These are phyloP conservation scores for Withania somnifera DNA, from an alignment of 305 asterid genomes.

Conservation along the genomic window DNA sequence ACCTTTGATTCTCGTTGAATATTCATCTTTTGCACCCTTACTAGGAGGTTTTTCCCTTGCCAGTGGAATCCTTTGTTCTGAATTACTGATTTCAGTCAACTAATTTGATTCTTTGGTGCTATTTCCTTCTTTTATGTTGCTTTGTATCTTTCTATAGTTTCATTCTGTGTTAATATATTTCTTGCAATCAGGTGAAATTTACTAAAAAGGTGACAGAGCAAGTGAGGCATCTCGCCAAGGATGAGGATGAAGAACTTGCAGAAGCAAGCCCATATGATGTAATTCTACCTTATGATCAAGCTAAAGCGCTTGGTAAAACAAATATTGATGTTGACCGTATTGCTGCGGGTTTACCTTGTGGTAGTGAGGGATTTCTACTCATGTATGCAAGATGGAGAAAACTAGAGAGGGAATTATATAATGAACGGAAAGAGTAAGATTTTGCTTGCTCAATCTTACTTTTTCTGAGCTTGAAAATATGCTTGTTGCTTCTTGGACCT, in stretches of 20 bases:
- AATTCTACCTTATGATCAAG: slow-evolving; percentile 94
- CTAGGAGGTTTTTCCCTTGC: background rate
- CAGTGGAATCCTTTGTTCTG: background rate
- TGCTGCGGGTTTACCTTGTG: slow-evolving; percentile 98
- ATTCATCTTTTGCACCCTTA: background rate
- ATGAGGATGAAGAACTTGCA: slow-evolving; percentile 79
- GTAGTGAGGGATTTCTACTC: slow-evolving; percentile 95
- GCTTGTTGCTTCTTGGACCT: background rate
- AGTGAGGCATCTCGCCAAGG: slow-evolving; percentile 72
- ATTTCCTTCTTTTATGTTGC: background rate
- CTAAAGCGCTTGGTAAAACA: slow-evolving; percentile 97
- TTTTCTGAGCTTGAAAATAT: background rate
- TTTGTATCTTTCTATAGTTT: background rate
- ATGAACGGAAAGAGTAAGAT: slow-evolving; percentile 80
- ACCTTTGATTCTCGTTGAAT: background rate
- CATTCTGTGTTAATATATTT: background rate
- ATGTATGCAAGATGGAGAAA: slow-evolving; percentile 99
- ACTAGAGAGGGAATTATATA: slow-evolving; percentile 83
- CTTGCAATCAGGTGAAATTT: slow-evolving; percentile 45
- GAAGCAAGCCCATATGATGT: slow-evolving; percentile 61
- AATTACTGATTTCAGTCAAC: background rate
- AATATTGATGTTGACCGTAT: slow-evolving; percentile 90
- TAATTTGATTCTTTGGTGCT: background rate
- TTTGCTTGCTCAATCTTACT: background rate
- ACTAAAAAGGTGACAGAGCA: slow-evolving; percentile 94